Conservation (phyloP, 768 basidiomycete species). For the Tricholomella constricta region DNA sequence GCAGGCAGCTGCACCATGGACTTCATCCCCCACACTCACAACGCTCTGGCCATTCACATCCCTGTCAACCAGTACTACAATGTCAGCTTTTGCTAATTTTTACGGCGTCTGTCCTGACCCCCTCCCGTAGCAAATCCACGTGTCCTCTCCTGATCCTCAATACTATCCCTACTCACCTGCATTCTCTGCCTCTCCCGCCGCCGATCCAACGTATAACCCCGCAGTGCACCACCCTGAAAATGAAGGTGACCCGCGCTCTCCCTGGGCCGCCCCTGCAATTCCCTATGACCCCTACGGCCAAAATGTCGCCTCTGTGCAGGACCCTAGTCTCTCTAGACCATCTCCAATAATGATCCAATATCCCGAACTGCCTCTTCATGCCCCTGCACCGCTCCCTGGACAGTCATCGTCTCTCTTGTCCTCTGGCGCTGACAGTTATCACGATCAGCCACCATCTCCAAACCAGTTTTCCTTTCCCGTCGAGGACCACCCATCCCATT, state of each 20-base stretch:
- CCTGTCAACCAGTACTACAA: not conserved
- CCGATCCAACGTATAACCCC: not conserved
- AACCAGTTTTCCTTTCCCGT: conserved; percentile 3
- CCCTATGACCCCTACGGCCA: not conserved
- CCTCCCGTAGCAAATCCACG: not conserved
- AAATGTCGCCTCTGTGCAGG: not conserved
- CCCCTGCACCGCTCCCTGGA: conserved; percentile 27
- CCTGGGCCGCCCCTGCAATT: not conserved
- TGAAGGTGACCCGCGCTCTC: not conserved
- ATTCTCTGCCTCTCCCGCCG: not conserved
- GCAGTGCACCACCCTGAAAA: not conserved
- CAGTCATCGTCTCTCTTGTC: conserved; percentile 18
- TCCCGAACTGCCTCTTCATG: conserved; percentile 27
- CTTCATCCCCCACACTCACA: not conserved
- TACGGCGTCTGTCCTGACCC: not conserved
- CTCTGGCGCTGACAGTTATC: conserved; percentile 8
- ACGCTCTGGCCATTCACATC: not conserved
- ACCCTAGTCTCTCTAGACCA: conserved; percentile 16
- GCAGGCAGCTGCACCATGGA: not conserved
- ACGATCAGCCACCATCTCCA: conserved; percentile 4
- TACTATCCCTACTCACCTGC: not conserved
- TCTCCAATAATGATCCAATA: conserved; percentile 15
- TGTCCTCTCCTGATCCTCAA: not conserved
- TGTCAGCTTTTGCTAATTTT: not conserved
- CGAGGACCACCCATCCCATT: not conserved